Evolutionary conservation across 2,329 filamentous ascomycete species (phyloP), one percentile per base, ranked within the genome.

Genomic region (Aspergillus awamori): DNA sequence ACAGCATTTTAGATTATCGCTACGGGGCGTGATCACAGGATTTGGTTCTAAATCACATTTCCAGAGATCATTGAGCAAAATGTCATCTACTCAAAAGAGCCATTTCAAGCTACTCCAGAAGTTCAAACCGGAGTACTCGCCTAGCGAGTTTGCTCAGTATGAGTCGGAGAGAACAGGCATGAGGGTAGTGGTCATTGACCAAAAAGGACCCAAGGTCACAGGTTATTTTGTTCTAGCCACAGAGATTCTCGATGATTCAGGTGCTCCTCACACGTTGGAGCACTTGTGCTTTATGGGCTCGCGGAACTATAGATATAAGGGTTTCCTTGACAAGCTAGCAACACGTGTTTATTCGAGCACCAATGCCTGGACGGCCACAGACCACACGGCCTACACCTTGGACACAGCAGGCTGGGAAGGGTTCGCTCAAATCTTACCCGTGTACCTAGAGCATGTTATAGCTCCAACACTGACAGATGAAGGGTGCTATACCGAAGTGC

Each of bases 371-470:
- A 99, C 95, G 1, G 93, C 93, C 22, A 95, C 91, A 11, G 95
- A 98, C 69, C 93, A 98, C 74, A 99, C 96, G 0, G 93, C 93
- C 2, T 99, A 99, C 77, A 97, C 93, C 0, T 83, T 99, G 15
- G 92, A 97, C 70, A 95, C 93, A 10, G 95, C 95, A 24, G 95
- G 95, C 2, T 99, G 95, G 94, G 93, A 96, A 69, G 94, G 94
- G 8, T 99, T 99, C 73, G 89, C 93, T 1, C 92, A 96, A 75
- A 96, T 98, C 59, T 81, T 99, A 17, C 95, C 95, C 0, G 89
- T 98, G 43, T 99, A 99, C 69, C 84, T 99, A 1, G 96, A 99
- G 76, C 95, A 99, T 79, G 84, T 99, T 33, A 86, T 99, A 64
- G 82, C 96, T 8, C 95, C 95, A 0, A 97, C 92, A 7, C 82